Percentiles rank a stretch among this genome's conserved stretches.
Conservation (phyloP, 176 grass and related monocot genomes). For the Neostapfia colusana region DNA sequence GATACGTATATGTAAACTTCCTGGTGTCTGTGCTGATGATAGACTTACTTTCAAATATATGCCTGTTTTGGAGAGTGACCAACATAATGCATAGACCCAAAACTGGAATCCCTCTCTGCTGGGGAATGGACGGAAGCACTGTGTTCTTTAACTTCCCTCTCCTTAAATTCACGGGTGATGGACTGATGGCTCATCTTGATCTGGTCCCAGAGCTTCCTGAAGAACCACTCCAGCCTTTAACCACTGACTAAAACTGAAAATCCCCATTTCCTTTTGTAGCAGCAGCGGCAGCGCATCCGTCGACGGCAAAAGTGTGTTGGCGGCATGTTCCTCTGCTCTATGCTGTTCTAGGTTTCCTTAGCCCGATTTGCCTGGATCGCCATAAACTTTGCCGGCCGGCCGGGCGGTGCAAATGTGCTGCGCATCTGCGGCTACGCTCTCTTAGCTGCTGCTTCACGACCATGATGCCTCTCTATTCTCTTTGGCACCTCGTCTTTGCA, state of each 20-base stretch:
- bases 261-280: not conserved
- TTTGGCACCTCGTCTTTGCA: conserved; percentile 49
- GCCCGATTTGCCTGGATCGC: conserved; percentile 38
- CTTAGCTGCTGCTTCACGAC: not conserved
- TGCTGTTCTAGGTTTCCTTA: conserved; percentile 32
- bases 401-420: conserved; percentile 54
- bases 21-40: not conserved
- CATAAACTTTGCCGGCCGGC: conserved; percentile 6
- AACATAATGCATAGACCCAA: too few species aligned
- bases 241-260: not conserved
- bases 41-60: not conserved
- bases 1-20: not conserved
- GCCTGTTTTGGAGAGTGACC: not conserved
- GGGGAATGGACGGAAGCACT: not conserved
- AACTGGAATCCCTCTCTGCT: not conserved
- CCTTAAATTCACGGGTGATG: not conserved
- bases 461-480: conserved; percentile 19
- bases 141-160: not conserved
- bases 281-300: not conserved
- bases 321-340: conserved; percentile 30
- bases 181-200: too few species aligned
- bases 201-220: not conserved
- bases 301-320: conserved; percentile 34
- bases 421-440: conserved; percentile 29
- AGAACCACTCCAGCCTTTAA: conserved; percentile 1